Evolutionary conservation across 257 asterid genomes (phyloP).

Genomic region (Asclepias syriaca): DNA sequence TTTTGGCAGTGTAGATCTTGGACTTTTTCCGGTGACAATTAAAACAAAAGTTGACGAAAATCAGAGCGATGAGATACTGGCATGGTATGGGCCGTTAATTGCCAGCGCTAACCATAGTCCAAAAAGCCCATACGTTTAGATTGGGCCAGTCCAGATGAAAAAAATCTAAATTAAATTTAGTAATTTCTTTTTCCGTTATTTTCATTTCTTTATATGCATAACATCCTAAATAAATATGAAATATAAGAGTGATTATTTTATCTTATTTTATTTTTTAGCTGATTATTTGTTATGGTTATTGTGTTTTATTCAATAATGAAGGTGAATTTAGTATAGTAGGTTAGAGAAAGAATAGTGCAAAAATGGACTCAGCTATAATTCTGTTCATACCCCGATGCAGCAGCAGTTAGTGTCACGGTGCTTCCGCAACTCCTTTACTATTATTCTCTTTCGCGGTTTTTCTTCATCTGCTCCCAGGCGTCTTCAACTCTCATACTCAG

Average conservation of each 20-base stretch:
- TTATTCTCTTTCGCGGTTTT: slow-evolving; percentile 18
- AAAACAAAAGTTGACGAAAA: neutral
- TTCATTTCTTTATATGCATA: too few relatives aligned
- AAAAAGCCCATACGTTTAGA: neutral
- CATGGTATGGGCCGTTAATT: neutral
- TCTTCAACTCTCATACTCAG: slow-evolving; percentile 26
- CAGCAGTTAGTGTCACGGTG: slow-evolving; percentile 40
- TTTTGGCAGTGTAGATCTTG: neutral
- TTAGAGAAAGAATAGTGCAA: too few relatives aligned
- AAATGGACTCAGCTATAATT: neutral
- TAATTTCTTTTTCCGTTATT: too few relatives aligned
- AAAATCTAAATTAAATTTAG: too few relatives aligned
- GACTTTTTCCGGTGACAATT: neutral
- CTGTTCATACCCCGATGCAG: slow-evolving; percentile 5
- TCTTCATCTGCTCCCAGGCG: slow-evolving; percentile 10
- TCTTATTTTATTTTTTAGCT: too few relatives aligned
- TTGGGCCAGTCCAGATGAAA: too few relatives aligned
- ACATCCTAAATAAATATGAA: too few relatives aligned
- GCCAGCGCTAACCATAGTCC: neutral
- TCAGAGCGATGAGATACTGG: neutral
- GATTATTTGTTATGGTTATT: too few relatives aligned
- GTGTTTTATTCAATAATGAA: too few relatives aligned
- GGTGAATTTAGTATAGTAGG: too few relatives aligned
- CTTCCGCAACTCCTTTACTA: slow-evolving; percentile 25
- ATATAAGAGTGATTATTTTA: too few relatives aligned